phyloP scores from a whole-genome alignment of 495 filamentous ascomycete genomes.

The Talaromyces liani region DNA sequence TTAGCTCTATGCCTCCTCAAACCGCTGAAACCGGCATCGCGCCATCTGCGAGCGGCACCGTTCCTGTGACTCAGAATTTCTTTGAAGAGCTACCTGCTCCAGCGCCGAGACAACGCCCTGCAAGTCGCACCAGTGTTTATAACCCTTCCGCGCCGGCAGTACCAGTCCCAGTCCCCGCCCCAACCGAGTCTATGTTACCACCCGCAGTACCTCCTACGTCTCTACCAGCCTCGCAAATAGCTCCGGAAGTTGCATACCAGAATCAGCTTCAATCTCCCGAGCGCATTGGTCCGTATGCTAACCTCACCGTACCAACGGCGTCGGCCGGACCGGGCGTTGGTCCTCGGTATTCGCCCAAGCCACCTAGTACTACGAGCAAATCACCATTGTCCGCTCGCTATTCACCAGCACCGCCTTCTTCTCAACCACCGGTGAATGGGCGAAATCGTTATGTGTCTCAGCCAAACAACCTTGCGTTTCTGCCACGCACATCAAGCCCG shows the following conservation, averaged over 20 bases:
- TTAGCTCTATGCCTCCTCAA: slow-evolving; percentile 14
- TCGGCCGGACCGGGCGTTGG: slow-evolving; percentile 29
- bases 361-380: slow-evolving; percentile 25
- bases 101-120: slow-evolving; percentile 43
- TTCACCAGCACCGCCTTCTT: slow-evolving; percentile 43
- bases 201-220: slow-evolving; percentile 22
- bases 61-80: slow-evolving; percentile 48
- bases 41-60: slow-evolving; percentile 11
- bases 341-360: slow-evolving; percentile 34
- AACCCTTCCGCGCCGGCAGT: slow-evolving; percentile 34
- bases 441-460: slow-evolving; percentile 45
- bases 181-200: slow-evolving; percentile 15
- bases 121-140: slow-evolving; percentile 41
- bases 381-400: slow-evolving; percentile 29
- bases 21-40: background rate
- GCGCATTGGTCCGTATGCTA: slow-evolving; percentile 56
- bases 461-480: slow-evolving; percentile 56
- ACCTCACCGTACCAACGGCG: slow-evolving; percentile 26
- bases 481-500: slow-evolving; percentile 79
- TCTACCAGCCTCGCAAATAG: slow-evolving; percentile 23
- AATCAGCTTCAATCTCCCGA: slow-evolving; percentile 47
- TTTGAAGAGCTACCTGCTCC: slow-evolving; percentile 81
- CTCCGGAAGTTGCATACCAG: slow-evolving; percentile 37
- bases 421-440: slow-evolving; percentile 38
- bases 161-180: slow-evolving; percentile 10